Evolutionary conservation across 139 green algal species (phyloP).

Genomic region (Coccomyxa sp.): DNA sequence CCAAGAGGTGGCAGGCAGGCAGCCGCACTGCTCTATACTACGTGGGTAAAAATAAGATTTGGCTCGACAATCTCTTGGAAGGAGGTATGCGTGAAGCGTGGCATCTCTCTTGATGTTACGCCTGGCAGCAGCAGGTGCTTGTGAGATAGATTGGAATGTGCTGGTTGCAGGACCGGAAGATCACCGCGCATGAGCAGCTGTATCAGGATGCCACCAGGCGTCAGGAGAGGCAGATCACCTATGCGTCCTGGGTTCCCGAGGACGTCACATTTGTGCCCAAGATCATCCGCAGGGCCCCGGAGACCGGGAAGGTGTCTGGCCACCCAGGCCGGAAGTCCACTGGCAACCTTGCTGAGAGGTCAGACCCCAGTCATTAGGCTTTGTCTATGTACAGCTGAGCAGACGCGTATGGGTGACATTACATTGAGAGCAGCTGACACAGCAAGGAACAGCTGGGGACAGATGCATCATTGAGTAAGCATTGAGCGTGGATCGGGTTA

Average conservation of each 20-base stretch:
- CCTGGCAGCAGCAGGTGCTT: too few relatives aligned
- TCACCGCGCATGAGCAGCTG: slow-evolving; percentile 55
- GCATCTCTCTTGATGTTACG: too few relatives aligned
- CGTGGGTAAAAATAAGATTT: too few relatives aligned
- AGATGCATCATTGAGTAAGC: too few relatives aligned
- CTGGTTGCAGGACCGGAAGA: slow-evolving; percentile 24
- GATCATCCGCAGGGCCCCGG: slow-evolving; percentile 9
- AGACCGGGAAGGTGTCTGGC: not conserved
- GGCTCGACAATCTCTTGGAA: too few relatives aligned
- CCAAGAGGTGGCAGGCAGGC: too few relatives aligned
- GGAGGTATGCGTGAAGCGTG: too few relatives aligned
- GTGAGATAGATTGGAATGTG: not conserved
- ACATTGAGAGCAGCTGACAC: too few relatives aligned
- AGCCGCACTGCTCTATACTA: too few relatives aligned
- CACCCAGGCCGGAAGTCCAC: not conserved
- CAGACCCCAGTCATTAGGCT: not conserved
- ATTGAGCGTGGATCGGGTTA: too few relatives aligned
- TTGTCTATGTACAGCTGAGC: not conserved
- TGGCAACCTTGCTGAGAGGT: not conserved
- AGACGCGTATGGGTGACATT: too few relatives aligned
- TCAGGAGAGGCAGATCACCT: slow-evolving; percentile 32
- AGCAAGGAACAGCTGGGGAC: too few relatives aligned
- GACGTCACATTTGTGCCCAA: slow-evolving; percentile 73
- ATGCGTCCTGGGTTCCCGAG: slow-evolving; percentile 56
- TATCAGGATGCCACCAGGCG: slow-evolving; percentile 62